A percentile compares a stretch with the other conserved stretches of the same genome.
These are phyloP conservation scores for Tylopilus felleus DNA, from an alignment of 768 basidiomycete species.

Conservation along the genomic window DNA sequence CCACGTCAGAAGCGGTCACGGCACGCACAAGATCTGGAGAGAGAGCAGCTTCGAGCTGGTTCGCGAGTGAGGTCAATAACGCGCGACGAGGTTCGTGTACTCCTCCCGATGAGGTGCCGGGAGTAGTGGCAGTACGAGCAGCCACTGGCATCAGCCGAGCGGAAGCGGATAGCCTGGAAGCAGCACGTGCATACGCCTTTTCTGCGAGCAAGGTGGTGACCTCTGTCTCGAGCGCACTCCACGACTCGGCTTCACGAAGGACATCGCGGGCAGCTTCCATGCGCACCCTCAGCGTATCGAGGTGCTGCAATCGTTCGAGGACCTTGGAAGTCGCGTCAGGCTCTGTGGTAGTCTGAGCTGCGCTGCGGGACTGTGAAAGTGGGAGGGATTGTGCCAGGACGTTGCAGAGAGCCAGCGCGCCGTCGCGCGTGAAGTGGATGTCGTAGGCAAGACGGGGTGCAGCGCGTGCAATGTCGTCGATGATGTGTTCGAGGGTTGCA, in stretches of 20 bases:
- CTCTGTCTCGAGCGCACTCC: slow-evolving; percentile 93
- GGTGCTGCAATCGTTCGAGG: slow-evolving; percentile 70
- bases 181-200: slow-evolving; percentile 81
- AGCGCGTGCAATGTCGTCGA: slow-evolving; percentile 89
- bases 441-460: slow-evolving; percentile 93
- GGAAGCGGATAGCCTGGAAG: slow-evolving; percentile 88
- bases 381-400: slow-evolving; percentile 57
- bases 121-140: slow-evolving; percentile 75
- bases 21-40: slow-evolving; percentile 89
- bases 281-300: slow-evolving; percentile 78
- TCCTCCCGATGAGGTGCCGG: slow-evolving; percentile 12
- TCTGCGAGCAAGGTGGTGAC: slow-evolving; percentile 81
- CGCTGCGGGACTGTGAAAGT: slow-evolving; percentile 5
- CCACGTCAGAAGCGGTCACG: slow-evolving; percentile 73
- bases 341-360: slow-evolving; percentile 4
- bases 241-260: slow-evolving; percentile 91
- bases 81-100: slow-evolving; percentile 76
- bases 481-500: slow-evolving; percentile 76
- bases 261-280: slow-evolving; percentile 92
- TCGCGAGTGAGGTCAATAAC: slow-evolving; percentile 89
- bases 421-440: slow-evolving; percentile 95
- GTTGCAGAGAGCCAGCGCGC: slow-evolving; percentile 71
- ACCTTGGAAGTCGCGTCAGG: slow-evolving; percentile 55
- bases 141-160: slow-evolving; percentile 88
- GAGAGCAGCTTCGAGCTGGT: slow-evolving; percentile 90